Conservation (phyloP, 805 yeast species). For the Yarrowia sp. region DNA sequence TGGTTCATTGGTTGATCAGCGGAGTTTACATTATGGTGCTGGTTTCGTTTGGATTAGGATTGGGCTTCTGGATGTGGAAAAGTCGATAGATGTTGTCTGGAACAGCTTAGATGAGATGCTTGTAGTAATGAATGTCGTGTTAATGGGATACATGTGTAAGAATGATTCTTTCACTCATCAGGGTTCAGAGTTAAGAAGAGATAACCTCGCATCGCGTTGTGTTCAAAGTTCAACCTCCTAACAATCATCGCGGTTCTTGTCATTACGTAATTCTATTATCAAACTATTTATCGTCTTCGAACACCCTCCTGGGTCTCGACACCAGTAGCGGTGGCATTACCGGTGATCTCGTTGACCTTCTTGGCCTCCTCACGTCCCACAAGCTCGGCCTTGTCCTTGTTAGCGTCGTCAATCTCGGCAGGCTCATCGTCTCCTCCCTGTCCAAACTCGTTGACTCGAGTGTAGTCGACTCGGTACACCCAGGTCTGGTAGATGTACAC, state of each 20-base stretch:
- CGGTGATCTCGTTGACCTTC: constrained; percentile 16
- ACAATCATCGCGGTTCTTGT: no score
- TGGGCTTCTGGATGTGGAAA: constrained; percentile 19
- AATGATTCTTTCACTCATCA: no score
- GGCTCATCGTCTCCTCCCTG: constrained; percentile 45
- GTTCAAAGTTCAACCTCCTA: no score
- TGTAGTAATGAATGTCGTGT: background rate
- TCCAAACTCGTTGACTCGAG: constrained; percentile 53
- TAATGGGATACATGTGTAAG: no score
- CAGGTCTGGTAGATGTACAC: constrained; percentile 54
- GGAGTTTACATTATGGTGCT: background rate
- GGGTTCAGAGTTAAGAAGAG: no score
- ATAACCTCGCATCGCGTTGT: no score
- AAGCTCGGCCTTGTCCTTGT: constrained; percentile 12
- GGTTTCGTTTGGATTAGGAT: background rate
- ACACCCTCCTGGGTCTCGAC: constrained; percentile 20
- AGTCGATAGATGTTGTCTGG: background rate
- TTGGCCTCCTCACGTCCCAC: constrained; percentile 24
- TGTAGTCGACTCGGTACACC: constrained; percentile 53
- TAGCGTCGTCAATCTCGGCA: constrained; percentile 36
- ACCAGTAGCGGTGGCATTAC: background rate
- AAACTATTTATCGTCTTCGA: background rate
- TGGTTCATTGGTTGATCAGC: constrained; percentile 7
- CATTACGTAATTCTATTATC: no score
- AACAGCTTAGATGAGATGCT: background rate